These are phyloP conservation scores for Chaetomium fimeti DNA, from an alignment of 495 filamentous ascomycete genomes.

Conservation along the genomic window DNA sequence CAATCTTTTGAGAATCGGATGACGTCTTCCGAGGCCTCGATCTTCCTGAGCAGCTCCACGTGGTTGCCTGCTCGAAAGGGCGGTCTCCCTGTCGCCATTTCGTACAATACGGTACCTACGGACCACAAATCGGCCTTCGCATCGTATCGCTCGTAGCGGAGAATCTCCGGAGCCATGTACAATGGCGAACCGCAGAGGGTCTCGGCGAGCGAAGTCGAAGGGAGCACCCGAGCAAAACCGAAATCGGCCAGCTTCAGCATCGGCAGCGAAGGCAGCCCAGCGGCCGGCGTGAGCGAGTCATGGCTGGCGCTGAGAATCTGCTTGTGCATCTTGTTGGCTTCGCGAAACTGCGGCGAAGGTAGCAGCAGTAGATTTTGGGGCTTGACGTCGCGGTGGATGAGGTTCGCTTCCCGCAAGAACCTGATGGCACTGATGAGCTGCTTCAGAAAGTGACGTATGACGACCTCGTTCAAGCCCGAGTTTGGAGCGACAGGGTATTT, in stretches of 20 bases:
- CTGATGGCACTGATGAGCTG: constrained; percentile 90
- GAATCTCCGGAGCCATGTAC: constrained; percentile 98
- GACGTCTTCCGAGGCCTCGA: constrained; percentile 78
- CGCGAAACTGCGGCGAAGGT: constrained; percentile 67
- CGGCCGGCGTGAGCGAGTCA: constrained; percentile 73
- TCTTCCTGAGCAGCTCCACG: constrained; percentile 86
- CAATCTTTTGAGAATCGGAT: constrained; percentile 78
- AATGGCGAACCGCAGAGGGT: constrained; percentile 97
- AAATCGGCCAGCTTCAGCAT: constrained; percentile 98
- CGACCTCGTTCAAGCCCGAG: constrained; percentile 87
- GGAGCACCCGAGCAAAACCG: constrained; percentile 88
- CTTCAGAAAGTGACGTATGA: constrained; percentile 92
- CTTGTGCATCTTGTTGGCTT: constrained; percentile 41
- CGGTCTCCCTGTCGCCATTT: constrained; percentile 89
- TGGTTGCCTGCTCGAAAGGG: constrained; percentile 93
- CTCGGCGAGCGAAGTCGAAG: constrained; percentile 85
- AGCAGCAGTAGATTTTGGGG: constrained; percentile 92
- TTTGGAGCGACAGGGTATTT: constrained; percentile 82
- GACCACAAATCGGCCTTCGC: constrained; percentile 97
- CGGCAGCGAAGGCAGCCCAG: constrained; percentile 80
- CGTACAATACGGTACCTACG: constrained; percentile 88
- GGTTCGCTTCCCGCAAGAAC: constrained; percentile 78
- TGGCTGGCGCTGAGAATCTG: constrained; percentile 63
- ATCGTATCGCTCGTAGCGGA: constrained; percentile 96
- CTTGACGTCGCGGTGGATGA: constrained; percentile 96